Conservation (phyloP, 495 filamentous ascomycete genomes). For the Penicillium pancosmium region DNA sequence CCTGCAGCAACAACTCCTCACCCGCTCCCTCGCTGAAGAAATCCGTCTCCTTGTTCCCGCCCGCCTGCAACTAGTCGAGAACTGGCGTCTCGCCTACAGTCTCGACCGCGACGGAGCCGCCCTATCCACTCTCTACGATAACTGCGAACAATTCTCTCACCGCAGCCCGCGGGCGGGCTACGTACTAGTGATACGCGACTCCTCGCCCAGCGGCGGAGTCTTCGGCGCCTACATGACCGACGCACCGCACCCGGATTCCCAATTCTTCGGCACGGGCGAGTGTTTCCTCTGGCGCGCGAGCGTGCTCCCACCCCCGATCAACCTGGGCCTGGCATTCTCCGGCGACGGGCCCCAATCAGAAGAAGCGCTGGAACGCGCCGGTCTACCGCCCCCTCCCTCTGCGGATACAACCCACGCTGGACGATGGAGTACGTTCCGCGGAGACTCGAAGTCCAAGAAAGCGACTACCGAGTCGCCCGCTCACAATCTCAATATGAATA, state of each 20-base stretch:
- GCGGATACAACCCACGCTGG: slow-evolving; percentile 70
- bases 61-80: slow-evolving; percentile 81
- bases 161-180: slow-evolving; percentile 76
- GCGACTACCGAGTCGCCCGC: slow-evolving; percentile 19
- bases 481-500: slow-evolving; percentile 32
- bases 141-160: slow-evolving; percentile 60
- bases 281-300: slow-evolving; percentile 96
- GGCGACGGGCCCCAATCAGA: slow-evolving; percentile 34
- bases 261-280: slow-evolving; percentile 95
- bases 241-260: slow-evolving; percentile 71
- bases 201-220: slow-evolving; percentile 56
- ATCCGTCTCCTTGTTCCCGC: slow-evolving; percentile 87
- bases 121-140: slow-evolving; percentile 82
- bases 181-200: slow-evolving; percentile 82
- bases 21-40: slow-evolving; percentile 81
- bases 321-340: slow-evolving; percentile 52
- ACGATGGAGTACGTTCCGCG: slow-evolving; percentile 68
- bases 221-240: slow-evolving; percentile 97
- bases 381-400: slow-evolving; percentile 71
- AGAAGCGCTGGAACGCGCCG: slow-evolving; percentile 42
- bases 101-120: slow-evolving; percentile 93
- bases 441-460: slow-evolving; percentile 31
- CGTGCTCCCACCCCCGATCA: slow-evolving; percentile 48
- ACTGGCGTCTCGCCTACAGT: slow-evolving; percentile 85
- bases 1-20: slow-evolving; percentile 59